Evolutionary conservation across 1,284 basidiomycete genomes (phyloP), one percentile per base, ranked within the genome.

Genomic region (Abortiporus biennis): DNA sequence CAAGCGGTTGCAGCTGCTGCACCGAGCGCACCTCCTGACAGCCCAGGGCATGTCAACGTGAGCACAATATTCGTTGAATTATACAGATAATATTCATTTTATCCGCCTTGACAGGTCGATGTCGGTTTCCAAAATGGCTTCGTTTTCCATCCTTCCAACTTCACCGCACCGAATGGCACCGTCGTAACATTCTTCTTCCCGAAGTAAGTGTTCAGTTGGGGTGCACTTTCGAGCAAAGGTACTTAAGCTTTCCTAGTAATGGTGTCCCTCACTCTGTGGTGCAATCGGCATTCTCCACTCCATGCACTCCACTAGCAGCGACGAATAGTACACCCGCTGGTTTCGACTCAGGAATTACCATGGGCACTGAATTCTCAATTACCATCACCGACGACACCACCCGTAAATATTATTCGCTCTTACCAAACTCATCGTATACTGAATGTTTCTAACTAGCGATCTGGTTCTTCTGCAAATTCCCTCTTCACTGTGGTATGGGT

Each of bases 381-480:
- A 49, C 40, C 43, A 40, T 47, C 29, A 47, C 48, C 22, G 34
- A 44, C 27, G 39, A 20, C 19, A 5, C 24, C 6, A 33, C 9
- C 3, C 42, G 42, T 43, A 31, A 6, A 36, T 43, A n/a, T 9
- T 29, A 29, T 29, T 29, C 27, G 8, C n/a, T 29, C 4, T 9
- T 20, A 20, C 35, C 35, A 36, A 19, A n/a, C n/a, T n/a, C 27
- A 29, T 29, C 27, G 27, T 29, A 29, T 29, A 9, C 27, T 6
- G 24, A 27, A 11, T 16, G 30, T 25, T 39, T 38, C 33, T 38
- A 21, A 22, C 3, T 44, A 78, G 74, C 75, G 20, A 73, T 79
- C 44, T 84, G 76, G 74, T 81, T 77, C 69, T 75, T 74, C 63
- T 85, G 81, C 66, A 78, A 77, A 55, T 63, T 70, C 50, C 47